Evolutionary conservation across 768 basidiomycete genomes (phyloP), one percentile per base, ranked within the genome.

Genomic region (Austroboletus eburneus): DNA sequence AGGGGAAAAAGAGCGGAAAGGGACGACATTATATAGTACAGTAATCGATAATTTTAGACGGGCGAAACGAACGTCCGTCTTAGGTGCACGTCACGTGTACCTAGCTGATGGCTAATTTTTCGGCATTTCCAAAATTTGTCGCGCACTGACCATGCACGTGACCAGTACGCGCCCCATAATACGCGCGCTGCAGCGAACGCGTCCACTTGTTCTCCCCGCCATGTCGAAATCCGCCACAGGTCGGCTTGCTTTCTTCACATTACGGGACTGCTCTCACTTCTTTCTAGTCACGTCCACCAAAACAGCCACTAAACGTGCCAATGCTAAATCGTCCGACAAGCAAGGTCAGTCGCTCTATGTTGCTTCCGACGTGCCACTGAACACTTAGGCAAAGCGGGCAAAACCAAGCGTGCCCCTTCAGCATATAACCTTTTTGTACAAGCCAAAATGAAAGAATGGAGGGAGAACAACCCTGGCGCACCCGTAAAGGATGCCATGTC

Each of bases 351-450:
- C 20, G 12, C 27, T 45, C 32, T 42, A 20, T 35, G n/a, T 29
- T 49, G 18, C 18, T 38, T 44, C 36, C 9, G 37, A 38, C 25
- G 3, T 35, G 24, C 36, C 10, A 18, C 21, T 49, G 17, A 9
- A 49, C 40, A 3, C 41, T 33, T 32, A 61, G 73, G 68, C 48
- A 72, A 66, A 9, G 68, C 61, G 17, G 74, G 72, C 38, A 80
- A 79, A 52, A 66, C 72, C 10, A 81, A 81, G 54, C 79, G 81
- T 39, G 67, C 73, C n/a, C 80, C 80, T 2, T 72, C 71, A 1
- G 76, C 78, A 13, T 83, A 83, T 59, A 79, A 82, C 56, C 62
- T 74, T 36, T 83, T 75, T 57, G 75, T 81, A 54, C 72, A 74
- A 49, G 71, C 70, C 10, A 61, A 81, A 52, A 78, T 83, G 72